Percentiles rank a stretch among this genome's conserved stretches.
These are phyloP conservation scores for Rhizopogon vesiculosus DNA, from an alignment of 768 basidiomycete species.

Conservation along the genomic window DNA sequence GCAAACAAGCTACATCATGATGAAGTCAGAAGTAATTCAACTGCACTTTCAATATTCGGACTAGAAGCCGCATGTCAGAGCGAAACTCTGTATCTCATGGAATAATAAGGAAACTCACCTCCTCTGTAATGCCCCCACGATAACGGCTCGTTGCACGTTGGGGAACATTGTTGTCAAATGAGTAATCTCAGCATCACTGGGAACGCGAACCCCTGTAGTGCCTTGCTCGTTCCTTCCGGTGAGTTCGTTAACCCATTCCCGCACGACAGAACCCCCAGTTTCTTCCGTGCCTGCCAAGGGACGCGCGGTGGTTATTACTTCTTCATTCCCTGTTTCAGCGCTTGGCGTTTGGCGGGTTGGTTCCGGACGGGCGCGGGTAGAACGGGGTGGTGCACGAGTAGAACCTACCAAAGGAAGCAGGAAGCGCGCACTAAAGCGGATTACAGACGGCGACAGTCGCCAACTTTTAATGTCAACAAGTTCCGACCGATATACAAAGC, in stretches of 20 bases:
- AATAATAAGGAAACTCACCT: slow-evolving; percentile 47
- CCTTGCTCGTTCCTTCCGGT: slow-evolving; percentile 58
- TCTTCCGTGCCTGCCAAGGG: slow-evolving; percentile 24
- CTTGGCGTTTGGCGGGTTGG: slow-evolving; percentile 16
- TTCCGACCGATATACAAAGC: slow-evolving; percentile 82
- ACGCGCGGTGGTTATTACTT: slow-evolving; percentile 61
- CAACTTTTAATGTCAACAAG: slow-evolving; percentile 74
- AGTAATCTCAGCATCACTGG: slow-evolving; percentile 70
- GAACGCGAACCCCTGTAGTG: slow-evolving; percentile 58
- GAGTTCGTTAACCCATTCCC: slow-evolving; percentile 78
- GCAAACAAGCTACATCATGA: slow-evolving; percentile 20
- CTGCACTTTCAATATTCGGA: slow-evolving; percentile 75
- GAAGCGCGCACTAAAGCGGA: slow-evolving; percentile 51
- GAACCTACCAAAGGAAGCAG: slow-evolving; percentile 67
- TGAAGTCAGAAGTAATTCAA: slow-evolving; percentile 68
- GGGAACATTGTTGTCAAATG: slow-evolving; percentile 84
- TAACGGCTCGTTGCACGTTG: slow-evolving; percentile 62
- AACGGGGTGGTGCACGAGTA: slow-evolving; percentile 56
- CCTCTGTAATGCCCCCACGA: slow-evolving; percentile 75
- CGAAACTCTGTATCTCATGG: background rate
- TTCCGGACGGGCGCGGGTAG: slow-evolving; percentile 74
- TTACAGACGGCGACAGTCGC: slow-evolving; percentile 60
- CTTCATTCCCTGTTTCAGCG: slow-evolving; percentile 39
- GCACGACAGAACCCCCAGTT: slow-evolving; percentile 50
- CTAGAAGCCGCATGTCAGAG: slow-evolving; percentile 31